A percentile compares a stretch with the other conserved stretches of the same genome.
Conservation (phyloP, 2,329 filamentous ascomycete species). For the Boeremia exigua region DNA sequence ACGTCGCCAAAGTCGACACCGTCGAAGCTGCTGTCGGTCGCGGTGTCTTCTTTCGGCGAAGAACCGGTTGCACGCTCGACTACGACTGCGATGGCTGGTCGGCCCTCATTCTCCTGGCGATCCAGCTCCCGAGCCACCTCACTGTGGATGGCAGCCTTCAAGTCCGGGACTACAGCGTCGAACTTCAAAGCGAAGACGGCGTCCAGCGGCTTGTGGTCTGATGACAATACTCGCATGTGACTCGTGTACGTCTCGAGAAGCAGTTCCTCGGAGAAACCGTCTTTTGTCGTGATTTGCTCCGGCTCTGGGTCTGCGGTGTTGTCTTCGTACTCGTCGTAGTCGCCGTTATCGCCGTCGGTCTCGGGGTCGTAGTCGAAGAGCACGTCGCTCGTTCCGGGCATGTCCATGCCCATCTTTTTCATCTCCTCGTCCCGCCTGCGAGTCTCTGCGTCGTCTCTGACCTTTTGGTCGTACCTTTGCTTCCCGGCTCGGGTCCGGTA, state of each 20-base stretch:
- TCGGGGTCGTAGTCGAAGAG: conserved; percentile 92
- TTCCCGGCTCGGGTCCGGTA: conserved; percentile 79
- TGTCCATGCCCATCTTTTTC: conserved; percentile 77
- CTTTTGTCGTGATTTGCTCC: conserved; percentile 62
- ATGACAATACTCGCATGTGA: conserved; percentile 87
- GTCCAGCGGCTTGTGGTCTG: conserved; percentile 91
- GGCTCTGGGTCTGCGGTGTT: conserved; percentile 49
- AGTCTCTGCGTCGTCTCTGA: conserved; percentile 69
- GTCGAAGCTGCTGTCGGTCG: conserved; percentile 52
- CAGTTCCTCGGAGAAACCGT: conserved; percentile 63
- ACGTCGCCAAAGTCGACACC: conserved; percentile 81
- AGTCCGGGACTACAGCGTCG: conserved; percentile 81
- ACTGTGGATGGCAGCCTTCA: conserved; percentile 82
- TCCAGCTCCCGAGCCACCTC: conserved; percentile 90
- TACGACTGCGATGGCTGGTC: conserved; percentile 82
- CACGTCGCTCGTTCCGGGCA: conserved; percentile 78
- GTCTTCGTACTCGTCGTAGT: conserved; percentile 43
- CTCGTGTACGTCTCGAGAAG: conserved; percentile 76
- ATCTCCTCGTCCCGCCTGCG: conserved; percentile 82
- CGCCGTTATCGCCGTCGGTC: conserved; percentile 66
- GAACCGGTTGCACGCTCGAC: conserved; percentile 63
- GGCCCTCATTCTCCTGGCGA: conserved; percentile 86
- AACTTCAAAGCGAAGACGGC: conserved; percentile 85
- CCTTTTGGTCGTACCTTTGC: conserved; percentile 67
- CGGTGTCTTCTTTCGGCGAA: conserved; percentile 28